Conservation (phyloP, 805 yeast genomes). For the Vanderwaltozyma polyspora region DNA sequence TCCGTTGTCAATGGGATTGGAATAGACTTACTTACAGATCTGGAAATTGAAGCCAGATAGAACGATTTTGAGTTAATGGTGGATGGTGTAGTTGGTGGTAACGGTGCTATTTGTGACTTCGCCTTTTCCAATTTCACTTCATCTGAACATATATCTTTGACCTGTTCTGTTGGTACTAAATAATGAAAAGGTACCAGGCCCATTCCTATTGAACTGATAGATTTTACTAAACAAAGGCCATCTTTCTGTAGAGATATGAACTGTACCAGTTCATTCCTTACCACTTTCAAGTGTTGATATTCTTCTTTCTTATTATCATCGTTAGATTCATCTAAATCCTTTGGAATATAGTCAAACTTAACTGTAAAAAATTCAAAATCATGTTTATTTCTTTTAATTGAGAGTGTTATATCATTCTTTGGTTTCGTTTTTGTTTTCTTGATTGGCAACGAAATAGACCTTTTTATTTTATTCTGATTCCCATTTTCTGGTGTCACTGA, state of each 20-base stretch:
- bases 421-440: no score
- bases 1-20: no score
- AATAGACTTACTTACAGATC: conserved; percentile 2
- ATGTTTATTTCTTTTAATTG: no score
- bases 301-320: background rate
- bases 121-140: background rate
- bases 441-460: no score
- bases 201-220: conserved; percentile 8
- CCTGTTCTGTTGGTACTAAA: conserved; percentile 5
- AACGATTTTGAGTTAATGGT: conserved; percentile 10
- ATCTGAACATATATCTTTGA: conserved; percentile 1
- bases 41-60: conserved; percentile 7
- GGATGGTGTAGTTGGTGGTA: conserved; percentile 15
- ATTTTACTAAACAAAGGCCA: conserved; percentile 7
- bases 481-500: background rate
- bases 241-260: conserved; percentile 6
- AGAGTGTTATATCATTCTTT: no score
- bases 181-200: conserved; percentile 9
- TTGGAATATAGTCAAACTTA: background rate
- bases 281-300: background rate
- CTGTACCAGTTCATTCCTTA: conserved; percentile 7
- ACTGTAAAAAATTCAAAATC: conserved; percentile 1
- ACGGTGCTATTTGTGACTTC: background rate
- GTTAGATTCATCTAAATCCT: background rate
- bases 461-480: conserved; percentile 1